Percentiles rank a stretch among this genome's conserved stretches.
phyloP scores from a whole-genome alignment of 2,329 filamentous ascomycete species.

The Torrubiellomyces zombiae region DNA sequence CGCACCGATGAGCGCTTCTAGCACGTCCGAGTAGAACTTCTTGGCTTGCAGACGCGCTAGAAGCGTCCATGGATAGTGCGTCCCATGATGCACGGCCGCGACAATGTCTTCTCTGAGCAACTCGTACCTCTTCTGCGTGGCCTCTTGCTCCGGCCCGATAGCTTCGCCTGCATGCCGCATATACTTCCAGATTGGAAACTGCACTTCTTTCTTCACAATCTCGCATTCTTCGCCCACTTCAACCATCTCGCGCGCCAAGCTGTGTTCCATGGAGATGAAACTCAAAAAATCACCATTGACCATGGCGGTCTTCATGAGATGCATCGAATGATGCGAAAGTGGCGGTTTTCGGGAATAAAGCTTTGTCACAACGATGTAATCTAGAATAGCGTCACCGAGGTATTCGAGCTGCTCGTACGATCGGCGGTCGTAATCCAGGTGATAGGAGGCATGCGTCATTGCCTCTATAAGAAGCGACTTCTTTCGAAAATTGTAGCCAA shows the following conservation, averaged over 20 bases:
- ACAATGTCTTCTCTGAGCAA: conserved; percentile 31
- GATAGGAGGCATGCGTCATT: conserved; percentile 56
- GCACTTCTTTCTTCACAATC: conserved; percentile 7
- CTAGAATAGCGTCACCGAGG: conserved; percentile 71
- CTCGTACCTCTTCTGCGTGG: conserved; percentile 27
- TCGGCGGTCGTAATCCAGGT: conserved; percentile 20
- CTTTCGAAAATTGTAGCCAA: conserved; percentile 58
- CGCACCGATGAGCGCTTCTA: conserved; percentile 68
- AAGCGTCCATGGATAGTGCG: conserved; percentile 58
- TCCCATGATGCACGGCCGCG: conserved; percentile 28
- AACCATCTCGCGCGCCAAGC: conserved; percentile 9
- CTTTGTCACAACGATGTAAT: conserved; percentile 53
- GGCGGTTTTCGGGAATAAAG: conserved; percentile 32
- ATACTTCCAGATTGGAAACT: conserved; percentile 47
- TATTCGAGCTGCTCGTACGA: conserved; percentile 67
- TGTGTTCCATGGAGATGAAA: conserved; percentile 47
- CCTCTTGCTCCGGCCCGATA: conserved; percentile 29
- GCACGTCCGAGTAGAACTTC: conserved; percentile 71
- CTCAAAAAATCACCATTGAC: conserved; percentile 71
- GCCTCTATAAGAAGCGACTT: conserved; percentile 58
- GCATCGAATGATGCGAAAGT: conserved; percentile 44
- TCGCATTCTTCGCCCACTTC: conserved; percentile 5
- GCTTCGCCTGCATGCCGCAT: conserved; percentile 41
- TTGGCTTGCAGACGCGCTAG: conserved; percentile 48
- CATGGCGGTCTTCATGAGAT: conserved; percentile 55